Evolutionary conservation across 768 basidiomycete genomes (phyloP), one percentile per base, ranked within the genome.

Genomic region (Russula lepida): DNA sequence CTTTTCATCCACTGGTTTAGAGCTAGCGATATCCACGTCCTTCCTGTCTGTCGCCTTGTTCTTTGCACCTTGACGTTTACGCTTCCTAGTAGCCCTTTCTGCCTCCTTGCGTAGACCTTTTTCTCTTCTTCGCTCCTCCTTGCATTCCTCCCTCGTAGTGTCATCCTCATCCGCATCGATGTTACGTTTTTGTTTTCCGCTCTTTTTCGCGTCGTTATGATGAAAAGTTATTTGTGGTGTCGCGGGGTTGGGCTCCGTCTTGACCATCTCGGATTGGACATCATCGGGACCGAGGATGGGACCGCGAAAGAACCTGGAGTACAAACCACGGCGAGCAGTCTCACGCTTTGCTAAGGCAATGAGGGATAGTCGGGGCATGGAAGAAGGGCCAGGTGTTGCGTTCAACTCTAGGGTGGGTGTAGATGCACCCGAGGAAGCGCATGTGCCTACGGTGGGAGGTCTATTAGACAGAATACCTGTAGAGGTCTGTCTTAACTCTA

Each of bases 241-340:
- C 0, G 55, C 58, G 17, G 35, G 35, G 15, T 11, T 25, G 27
- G 43, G 43, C 35, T 41, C 60, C 56, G 52, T 52, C 41, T 27
- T 52, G 21, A 51, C 48, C 19, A 51, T 54, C 35, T 56, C 52
- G 35, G 30, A 21, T 39, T 71, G 67, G 11, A 66, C 66, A 30
- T 67, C 57, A 23, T 79, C 81, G 25, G 81, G 81, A 2, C 81
- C 81, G 19, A 91, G 71, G 35, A 86, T 74, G 21, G 88, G 84
- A 0, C 92, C 94, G 25, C 86, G 82, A 68, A 87, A 89, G 71
- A 97, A 95, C 60, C 78, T 78, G 4, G 90, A 78, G 70, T 97
- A 98, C 3, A 98, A 78, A 21, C 77, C 78, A 12, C 81, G 78
- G 62, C 80, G 83, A 0, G 92, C 94, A 11, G 89, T 84, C 65